These are phyloP conservation scores for Nyctanthes arbortristis DNA, from an alignment of 257 asterid species.

Conservation along the genomic window DNA sequence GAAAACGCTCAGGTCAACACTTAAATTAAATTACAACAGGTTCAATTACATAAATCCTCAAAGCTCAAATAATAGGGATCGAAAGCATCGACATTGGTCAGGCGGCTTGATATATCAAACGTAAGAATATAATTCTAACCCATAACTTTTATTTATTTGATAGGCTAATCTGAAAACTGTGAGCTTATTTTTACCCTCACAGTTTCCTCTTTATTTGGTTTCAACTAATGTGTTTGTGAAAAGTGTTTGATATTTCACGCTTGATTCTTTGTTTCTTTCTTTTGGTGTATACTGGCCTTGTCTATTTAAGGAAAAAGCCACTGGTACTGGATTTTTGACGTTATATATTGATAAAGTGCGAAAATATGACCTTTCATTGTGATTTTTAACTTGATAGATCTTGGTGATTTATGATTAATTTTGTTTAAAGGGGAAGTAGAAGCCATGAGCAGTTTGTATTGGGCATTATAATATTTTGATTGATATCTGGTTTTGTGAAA, in stretches of 20 bases:
- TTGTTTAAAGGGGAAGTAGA: no score
- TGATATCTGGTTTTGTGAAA: no score
- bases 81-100: background rate
- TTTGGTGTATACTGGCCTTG: no score
- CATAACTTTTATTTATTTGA: background rate
- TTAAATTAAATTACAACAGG: background rate
- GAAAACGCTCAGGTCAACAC: slow-evolving; percentile 19
- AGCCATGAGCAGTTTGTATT: no score
- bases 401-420: no score
- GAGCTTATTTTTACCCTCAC: background rate
- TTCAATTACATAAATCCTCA: background rate
- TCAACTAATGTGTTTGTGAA: background rate
- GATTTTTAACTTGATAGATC: no score
- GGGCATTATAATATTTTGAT: no score
- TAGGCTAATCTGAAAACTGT: background rate
- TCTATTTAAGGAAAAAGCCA: no score
- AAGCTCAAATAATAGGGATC: background rate
- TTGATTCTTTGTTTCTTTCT: no score
- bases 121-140: background rate
- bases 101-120: background rate
- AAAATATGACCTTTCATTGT: no score
- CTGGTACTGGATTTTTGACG: no score
- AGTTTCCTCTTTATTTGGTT: background rate
- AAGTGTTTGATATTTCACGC: background rate
- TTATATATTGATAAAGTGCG: no score